Evolutionary conservation across 176 grass and related monocot species (phyloP), one percentile per base, ranked within the genome.

Genomic region (Avena insularis): DNA sequence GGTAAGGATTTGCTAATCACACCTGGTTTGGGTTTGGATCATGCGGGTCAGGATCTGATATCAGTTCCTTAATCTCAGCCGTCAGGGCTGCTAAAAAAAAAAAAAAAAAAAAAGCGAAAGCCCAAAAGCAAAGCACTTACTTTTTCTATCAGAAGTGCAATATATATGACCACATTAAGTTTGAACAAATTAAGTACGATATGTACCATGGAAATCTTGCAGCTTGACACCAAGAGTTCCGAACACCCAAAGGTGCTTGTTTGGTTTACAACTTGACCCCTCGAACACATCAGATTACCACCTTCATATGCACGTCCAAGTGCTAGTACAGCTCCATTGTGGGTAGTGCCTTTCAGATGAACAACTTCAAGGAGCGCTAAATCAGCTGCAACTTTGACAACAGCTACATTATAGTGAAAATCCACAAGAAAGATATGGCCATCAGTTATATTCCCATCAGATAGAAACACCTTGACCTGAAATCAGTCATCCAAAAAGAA

Each of bases 181-280:
- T 57, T 57, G 61, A 72, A 72, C 6, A 23, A 48, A 73, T 6
- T 72, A 73, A 73, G 45, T 23, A 48, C 0, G 6, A 74, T 74
- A 11, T 25, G 21, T 49, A 74, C 71, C 71, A 74, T 74, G 0
- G 71, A 74, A 25, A 74, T 4, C 10, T 49, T 6, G 71, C 71
- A 74, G 71, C 71, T 74, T 74, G 71, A 74, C 45, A 74, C 71
- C 71, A 74, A 74, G n/a, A 74, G 71, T 23, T 74, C 71, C 11
- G 5, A 23, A 23, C 71, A 74, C 71, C 45, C 71, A 74, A 74
- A 74, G 12, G 7, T 74, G 71, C 71, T 74, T 48, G 12, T 48
- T 49, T 23, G 12, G 43, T 74, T 21, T 49, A 74, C 45, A 74
- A 49, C 10, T 49, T 74, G 45, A 74, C 71, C 71, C 45, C 71